These are phyloP conservation scores for Trichosanthes cucumerina DNA, from an alignment of 306 rosid species.

Conservation along the genomic window DNA sequence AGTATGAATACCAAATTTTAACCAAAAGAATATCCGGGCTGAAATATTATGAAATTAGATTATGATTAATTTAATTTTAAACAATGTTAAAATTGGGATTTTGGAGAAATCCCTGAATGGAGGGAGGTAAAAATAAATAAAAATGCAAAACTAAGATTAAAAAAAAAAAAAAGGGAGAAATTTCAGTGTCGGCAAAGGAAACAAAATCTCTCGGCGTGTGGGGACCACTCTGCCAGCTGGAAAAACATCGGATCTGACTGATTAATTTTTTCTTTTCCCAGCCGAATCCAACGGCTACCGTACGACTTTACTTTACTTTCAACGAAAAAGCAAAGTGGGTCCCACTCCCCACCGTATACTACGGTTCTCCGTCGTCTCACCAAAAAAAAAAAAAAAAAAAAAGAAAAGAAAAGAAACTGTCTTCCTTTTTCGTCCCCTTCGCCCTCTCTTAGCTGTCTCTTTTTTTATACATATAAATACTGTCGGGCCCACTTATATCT, in stretches of 20 bases:
- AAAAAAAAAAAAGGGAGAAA: background rate
- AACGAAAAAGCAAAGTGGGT: background rate
- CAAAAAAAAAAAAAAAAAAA: no score
- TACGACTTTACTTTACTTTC: background rate
- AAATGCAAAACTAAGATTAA: background rate
- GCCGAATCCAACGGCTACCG: constrained; percentile 10
- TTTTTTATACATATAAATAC: background rate
- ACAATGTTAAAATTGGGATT: no score
- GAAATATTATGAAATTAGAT: no score
- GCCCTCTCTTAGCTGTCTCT: background rate
- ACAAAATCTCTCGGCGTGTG: background rate
- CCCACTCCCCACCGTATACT: background rate
- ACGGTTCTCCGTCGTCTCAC: background rate
- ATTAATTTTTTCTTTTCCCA: background rate
- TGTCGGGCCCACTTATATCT: background rate
- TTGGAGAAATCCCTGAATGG: no score
- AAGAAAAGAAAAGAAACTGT: background rate
- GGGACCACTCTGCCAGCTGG: constrained; percentile 6
- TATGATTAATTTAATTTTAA: no score
- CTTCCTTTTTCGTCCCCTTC: background rate
- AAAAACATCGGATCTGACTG: background rate
- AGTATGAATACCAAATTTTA: no score
- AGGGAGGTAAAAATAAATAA: no score
- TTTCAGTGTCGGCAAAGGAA: constrained; percentile 4
- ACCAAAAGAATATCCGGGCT: no score